These are phyloP conservation scores for Colletotrichum euphorbiae DNA, from an alignment of 2,329 filamentous ascomycete species.

Conservation along the genomic window DNA sequence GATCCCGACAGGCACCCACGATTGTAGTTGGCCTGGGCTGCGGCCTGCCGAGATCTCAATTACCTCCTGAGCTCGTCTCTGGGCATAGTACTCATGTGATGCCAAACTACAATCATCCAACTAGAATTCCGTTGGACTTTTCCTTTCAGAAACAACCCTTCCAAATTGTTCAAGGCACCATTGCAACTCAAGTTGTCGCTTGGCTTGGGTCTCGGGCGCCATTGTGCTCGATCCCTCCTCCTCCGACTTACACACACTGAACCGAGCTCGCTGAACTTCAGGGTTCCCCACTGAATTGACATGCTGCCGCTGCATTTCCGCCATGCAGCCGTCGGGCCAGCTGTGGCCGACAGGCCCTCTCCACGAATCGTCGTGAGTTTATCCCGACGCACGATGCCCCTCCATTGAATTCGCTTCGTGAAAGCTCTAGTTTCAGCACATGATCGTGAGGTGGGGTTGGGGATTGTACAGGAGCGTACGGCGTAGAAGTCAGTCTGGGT, in stretches of 20 bases:
- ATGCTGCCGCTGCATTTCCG: neutral
- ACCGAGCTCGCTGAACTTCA: neutral
- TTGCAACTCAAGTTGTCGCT: too few relatives aligned
- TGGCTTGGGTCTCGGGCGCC: too few relatives aligned
- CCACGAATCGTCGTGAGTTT: slow-evolving; percentile 29
- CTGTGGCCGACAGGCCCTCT: slow-evolving; percentile 10
- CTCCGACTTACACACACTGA: neutral
- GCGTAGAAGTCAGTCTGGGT: neutral
- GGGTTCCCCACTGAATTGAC: neutral
- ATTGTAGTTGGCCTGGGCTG: too few relatives aligned
- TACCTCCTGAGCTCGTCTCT: too few relatives aligned
- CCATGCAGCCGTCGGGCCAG: slow-evolving; percentile 23
- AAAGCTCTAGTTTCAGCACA: slow-evolving; percentile 11
- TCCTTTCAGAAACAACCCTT: too few relatives aligned
- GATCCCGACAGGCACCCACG: too few relatives aligned
- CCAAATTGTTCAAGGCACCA: too few relatives aligned
- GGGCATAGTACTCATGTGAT: too few relatives aligned
- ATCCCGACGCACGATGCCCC: slow-evolving; percentile 28
- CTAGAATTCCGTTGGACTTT: too few relatives aligned
- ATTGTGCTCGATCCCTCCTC: too few relatives aligned
- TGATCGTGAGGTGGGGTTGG: slow-evolving; percentile 25
- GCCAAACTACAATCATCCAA: too few relatives aligned
- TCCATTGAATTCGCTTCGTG: slow-evolving; percentile 10
- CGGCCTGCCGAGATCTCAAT: too few relatives aligned
- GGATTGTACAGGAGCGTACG: neutral